Conservation (phyloP, 306 rosid genomes). For the Purshia tridentata region DNA sequence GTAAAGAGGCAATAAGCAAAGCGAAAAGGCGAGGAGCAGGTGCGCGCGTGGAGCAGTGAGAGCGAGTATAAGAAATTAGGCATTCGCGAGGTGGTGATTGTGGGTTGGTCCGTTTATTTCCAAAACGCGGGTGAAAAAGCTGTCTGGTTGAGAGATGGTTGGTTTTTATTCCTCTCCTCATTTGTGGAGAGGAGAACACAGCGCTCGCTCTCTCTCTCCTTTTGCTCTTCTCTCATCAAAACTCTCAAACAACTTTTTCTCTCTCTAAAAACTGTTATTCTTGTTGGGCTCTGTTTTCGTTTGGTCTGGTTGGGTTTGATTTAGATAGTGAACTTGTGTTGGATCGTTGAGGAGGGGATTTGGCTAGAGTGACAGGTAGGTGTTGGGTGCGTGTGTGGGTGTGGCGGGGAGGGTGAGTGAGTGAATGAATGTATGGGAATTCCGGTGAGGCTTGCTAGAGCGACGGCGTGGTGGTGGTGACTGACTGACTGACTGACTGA, state of each 20-base stretch:
- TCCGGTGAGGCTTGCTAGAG: conserved; percentile 30
- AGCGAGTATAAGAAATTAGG: background rate
- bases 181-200: conserved; percentile 89
- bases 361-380: conserved; percentile 12
- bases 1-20: conserved; percentile 12
- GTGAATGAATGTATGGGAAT: conserved; percentile 45
- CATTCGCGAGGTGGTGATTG: conserved; percentile 8
- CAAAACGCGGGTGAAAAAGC: conserved; percentile 45
- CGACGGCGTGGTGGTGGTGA: conserved; percentile 26
- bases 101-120: conserved; percentile 23
- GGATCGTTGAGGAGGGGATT: conserved; percentile 18
- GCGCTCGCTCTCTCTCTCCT: conserved; percentile 37
- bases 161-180: conserved; percentile 77
- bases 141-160: conserved; percentile 48
- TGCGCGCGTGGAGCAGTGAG: conserved; percentile 7
- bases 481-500: background rate
- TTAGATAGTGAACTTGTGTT: background rate
- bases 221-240: background rate
- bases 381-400: background rate
- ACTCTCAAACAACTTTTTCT: conserved; percentile 10
- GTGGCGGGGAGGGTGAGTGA: background rate
- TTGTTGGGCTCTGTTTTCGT: background rate
- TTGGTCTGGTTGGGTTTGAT: background rate
- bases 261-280: conserved; percentile 1
- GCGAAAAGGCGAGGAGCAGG: background rate